phyloP scores from a whole-genome alignment of 2,329 filamentous ascomycete species.

The Penicillium decumbens region DNA sequence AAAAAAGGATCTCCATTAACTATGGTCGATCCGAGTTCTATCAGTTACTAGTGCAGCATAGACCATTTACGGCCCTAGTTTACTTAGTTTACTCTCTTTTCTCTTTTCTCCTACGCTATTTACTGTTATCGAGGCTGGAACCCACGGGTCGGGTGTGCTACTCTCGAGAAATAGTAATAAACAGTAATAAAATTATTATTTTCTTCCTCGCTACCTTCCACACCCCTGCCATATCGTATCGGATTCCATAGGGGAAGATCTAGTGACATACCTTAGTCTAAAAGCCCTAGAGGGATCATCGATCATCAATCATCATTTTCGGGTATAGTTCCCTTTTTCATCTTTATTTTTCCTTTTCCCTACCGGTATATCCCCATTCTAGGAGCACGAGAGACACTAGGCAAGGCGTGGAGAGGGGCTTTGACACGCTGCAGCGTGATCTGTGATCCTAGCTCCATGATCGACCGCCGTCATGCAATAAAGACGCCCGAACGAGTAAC shows the following conservation, averaged over 20 bases:
- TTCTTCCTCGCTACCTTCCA: conserved; percentile 6
- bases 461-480: conserved; percentile 38
- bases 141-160: conserved; percentile 11
- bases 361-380: not conserved
- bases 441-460: conserved; percentile 32
- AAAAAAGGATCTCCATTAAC: conserved; percentile 26
- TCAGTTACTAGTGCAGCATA: conserved; percentile 35
- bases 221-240: not conserved
- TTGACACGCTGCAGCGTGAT: conserved; percentile 22
- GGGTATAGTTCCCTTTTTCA: not conserved
- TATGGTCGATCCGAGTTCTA: conserved; percentile 33
- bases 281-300: not conserved
- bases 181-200: not conserved
- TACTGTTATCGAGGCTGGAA: conserved; percentile 8
- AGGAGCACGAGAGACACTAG: conserved; percentile 7
- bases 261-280: not conserved
- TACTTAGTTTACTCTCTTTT: conserved; percentile 11
- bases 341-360: not conserved
- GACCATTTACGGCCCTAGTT: conserved; percentile 25
- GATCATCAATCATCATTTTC: not conserved
- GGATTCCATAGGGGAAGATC: not conserved
- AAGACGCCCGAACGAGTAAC: conserved; percentile 33
- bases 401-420: conserved; percentile 14
- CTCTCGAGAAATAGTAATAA: not conserved
- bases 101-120: conserved; percentile 6